Conservation (phyloP, 2,329 filamentous ascomycete species). For the Epichloe sibirici region DNA sequence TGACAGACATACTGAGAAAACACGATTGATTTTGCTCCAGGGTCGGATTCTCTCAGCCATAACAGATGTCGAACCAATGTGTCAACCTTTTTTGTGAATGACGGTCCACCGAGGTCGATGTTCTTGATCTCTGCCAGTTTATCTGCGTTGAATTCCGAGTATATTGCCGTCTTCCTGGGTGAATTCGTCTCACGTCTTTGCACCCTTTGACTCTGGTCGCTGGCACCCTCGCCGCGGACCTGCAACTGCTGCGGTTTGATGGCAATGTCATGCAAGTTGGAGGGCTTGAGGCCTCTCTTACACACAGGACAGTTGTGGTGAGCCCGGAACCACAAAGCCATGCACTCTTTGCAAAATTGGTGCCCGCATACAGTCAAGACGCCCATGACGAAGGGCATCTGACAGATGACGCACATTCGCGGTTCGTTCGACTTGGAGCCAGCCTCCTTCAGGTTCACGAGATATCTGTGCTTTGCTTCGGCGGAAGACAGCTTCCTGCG, state of each 20-base stretch:
- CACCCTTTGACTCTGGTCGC: slow-evolving; percentile 4
- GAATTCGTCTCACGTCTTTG: slow-evolving; percentile 10
- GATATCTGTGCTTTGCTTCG: slow-evolving; percentile 65
- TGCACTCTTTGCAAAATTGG: slow-evolving; percentile 82
- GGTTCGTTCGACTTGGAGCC: slow-evolving; percentile 52
- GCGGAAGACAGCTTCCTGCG: slow-evolving; percentile 46
- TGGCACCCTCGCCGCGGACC: slow-evolving; percentile 35
- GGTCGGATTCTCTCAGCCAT: slow-evolving; percentile 74
- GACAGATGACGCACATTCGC: slow-evolving; percentile 78
- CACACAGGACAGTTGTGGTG: slow-evolving; percentile 75
- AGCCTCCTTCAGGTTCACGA: slow-evolving; percentile 40
- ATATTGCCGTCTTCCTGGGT: slow-evolving; percentile 44
- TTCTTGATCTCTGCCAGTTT: slow-evolving; percentile 71
- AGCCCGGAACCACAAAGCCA: slow-evolving; percentile 62
- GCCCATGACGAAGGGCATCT: slow-evolving; percentile 62
- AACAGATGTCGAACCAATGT: slow-evolving; percentile 69
- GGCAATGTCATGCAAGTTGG: slow-evolving; percentile 74
- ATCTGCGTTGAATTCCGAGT: slow-evolving; percentile 59
- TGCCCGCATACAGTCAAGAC: slow-evolving; percentile 82
- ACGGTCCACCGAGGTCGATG: slow-evolving; percentile 59
- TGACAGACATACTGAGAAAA: slow-evolving; percentile 57
- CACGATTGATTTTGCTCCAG: slow-evolving; percentile 82
- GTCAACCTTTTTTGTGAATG: slow-evolving; percentile 85
- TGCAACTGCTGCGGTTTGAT: slow-evolving; percentile 65
- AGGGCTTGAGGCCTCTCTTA: slow-evolving; percentile 52